Evolutionary conservation across 75 land plant species (phyloP).

Genomic region (Pinus tabuliformis): DNA sequence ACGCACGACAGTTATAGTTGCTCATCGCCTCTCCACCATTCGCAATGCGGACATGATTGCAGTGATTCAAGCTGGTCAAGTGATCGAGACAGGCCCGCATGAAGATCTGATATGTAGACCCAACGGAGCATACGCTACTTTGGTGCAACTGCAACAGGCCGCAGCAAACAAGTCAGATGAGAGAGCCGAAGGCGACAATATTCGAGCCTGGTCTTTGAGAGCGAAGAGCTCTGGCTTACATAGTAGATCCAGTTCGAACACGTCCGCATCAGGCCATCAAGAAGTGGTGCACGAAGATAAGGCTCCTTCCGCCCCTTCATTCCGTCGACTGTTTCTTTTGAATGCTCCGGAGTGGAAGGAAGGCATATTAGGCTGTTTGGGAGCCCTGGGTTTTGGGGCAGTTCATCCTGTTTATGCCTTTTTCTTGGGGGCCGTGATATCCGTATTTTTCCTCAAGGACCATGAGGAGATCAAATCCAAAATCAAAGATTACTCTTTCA

Average conservation of each 20-base stretch:
- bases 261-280: not conserved
- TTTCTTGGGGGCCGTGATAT: conserved; percentile 44
- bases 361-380: conserved; percentile 44
- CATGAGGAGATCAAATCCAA: conserved; percentile 21
- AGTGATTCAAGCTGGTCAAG: conserved; percentile 28
- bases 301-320: conserved; percentile 32
- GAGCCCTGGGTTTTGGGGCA: conserved; percentile 58
- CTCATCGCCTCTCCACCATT: conserved; percentile 41
- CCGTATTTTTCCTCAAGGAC: conserved; percentile 45
- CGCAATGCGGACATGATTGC: conserved; percentile 30
- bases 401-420: conserved; percentile 60
- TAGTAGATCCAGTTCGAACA: not conserved
- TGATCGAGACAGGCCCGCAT: conserved; percentile 17
- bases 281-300: not conserved
- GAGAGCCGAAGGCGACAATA: conserved; percentile 16
- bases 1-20: conserved; percentile 33
- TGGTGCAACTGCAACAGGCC: conserved; percentile 10
- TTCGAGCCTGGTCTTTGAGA: too few relatives aligned
- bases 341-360: conserved; percentile 72
- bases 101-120: conserved; percentile 3
- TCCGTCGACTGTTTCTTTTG: conserved; percentile 43
- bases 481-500: conserved; percentile 28
- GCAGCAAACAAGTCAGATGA: conserved; percentile 11
- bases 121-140: conserved; percentile 27
- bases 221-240: not conserved